Base-by-base conservation (phyloP, 192 early-diverging fungal species). In the Kappamyces sp. region DNA sequence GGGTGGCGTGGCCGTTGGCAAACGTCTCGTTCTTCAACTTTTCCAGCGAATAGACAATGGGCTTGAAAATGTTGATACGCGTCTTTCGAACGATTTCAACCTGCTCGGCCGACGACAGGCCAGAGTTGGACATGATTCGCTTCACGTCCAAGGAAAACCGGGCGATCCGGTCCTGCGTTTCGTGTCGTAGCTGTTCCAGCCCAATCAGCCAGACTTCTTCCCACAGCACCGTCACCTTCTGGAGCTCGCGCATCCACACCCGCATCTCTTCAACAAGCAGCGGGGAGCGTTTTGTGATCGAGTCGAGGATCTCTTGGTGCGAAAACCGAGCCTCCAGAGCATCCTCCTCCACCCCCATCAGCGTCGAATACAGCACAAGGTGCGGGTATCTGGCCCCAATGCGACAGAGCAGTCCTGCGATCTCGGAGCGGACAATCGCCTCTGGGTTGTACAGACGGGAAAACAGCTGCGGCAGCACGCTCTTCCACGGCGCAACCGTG, bases 201-300 rank as follows among this genome's bases (percentile, higher is more conserved):
- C 72, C 75, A 52, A 88, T 79, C n/a, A 81, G 65, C 87, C 87
- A 90, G 12, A 69, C 70, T 67, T 92, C 90, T 59, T 91, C 89
- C 84, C 89, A 88, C 2, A 92, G 60, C 29, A 92, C 87, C 0
- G 90, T 87, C 0, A 88, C 66, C 31, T 77, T 68, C 42, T 85
- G 77, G 15, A 91, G 63, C 54, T 87, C 85, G 9, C 70, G 68
- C 12, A 87, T 78, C 60, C 84, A 67, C 12, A 63, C 64, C 30
- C 68, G 65, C 0, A 83, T 76, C 47, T 86, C 80, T 0, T 66
- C 48, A 15, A 88, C 65, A 62, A 73, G 4, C 49, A 7, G 38
- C 61, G 73, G 5, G 70, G 68, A 34, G 4, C 36, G 30, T 2
- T 14, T 45, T 2, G 3, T 57, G 14, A 57, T 30, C 2, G 29